Conservation (phyloP, 768 basidiomycete genomes). For the Gloeopeniophorella convolvens region DNA sequence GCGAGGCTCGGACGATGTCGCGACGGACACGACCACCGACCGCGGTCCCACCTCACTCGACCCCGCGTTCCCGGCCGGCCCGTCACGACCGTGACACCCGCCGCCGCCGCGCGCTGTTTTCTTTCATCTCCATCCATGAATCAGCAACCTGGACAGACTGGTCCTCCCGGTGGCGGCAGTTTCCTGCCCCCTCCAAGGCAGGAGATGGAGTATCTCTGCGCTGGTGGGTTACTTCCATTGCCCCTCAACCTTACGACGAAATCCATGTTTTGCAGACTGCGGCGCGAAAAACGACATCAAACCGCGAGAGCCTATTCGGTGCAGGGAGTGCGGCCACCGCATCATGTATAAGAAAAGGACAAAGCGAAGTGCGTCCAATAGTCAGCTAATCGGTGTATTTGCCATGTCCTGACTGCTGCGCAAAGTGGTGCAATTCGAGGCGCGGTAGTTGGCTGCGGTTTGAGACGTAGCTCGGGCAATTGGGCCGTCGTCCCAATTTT, state of each 20-base stretch:
- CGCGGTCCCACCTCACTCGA: no score
- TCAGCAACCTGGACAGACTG: constrained; percentile 32
- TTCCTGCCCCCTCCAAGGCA: constrained; percentile 38
- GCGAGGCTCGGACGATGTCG: no score
- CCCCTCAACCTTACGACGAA: background rate
- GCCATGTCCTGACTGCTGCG: constrained; percentile 7
- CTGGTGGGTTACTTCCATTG: constrained; percentile 51
- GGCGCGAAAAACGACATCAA: constrained; percentile 89
- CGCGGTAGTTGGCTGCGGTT: constrained; percentile 1
- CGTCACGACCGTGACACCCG: constrained; percentile 25
- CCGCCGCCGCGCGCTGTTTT: no score
- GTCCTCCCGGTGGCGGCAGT: constrained; percentile 26
- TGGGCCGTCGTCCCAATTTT: no score
- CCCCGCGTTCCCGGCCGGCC: no score
- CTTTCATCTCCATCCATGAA: constrained; percentile 29
- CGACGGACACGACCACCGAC: background rate
- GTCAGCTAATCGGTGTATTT: background rate
- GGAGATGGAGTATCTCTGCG: constrained; percentile 84
- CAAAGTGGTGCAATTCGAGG: constrained; percentile 64
- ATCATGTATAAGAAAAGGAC: constrained; percentile 99
- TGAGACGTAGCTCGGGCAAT: no score
- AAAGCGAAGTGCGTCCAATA: constrained; percentile 65
- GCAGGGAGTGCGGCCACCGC: constrained; percentile 93
- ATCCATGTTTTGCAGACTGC: constrained; percentile 49
- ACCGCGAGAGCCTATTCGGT: constrained; percentile 88